These are phyloP conservation scores for Candida xiaguanensis DNA, from an alignment of 805 yeast genomes.

Conservation along the genomic window DNA sequence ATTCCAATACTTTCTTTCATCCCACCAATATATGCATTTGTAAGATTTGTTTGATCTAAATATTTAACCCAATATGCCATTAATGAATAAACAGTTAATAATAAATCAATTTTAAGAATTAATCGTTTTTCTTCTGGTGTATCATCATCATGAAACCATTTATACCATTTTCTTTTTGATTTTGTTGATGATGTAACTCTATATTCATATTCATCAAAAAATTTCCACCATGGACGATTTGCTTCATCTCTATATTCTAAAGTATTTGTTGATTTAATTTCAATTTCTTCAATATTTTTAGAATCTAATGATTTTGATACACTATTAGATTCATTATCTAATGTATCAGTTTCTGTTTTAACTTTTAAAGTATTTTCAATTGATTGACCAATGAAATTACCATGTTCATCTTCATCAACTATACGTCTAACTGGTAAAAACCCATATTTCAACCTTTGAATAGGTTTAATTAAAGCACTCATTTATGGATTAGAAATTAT, in stretches of 20 bases:
- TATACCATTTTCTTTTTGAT: constrained; percentile 27
- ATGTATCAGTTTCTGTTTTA: constrained; percentile 1
- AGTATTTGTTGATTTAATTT: background rate
- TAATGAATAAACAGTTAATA: constrained; percentile 31
- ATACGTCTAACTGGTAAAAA: constrained; percentile 31
- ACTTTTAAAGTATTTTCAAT: constrained; percentile 28
- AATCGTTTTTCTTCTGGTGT: constrained; percentile 35
- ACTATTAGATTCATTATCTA: constrained; percentile 2
- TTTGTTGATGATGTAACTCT: constrained; percentile 34
- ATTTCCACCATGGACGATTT: constrained; percentile 31
- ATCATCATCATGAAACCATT: constrained; percentile 49
- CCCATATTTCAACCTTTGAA: constrained; percentile 28
- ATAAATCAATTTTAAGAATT: constrained; percentile 28
- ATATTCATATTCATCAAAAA: constrained; percentile 58
- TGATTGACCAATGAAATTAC: constrained; percentile 12
- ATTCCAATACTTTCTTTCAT: constrained; percentile 54
- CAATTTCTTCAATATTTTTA: constrained; percentile 6
- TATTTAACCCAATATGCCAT: constrained; percentile 63
- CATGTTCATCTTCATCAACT: constrained; percentile 26
- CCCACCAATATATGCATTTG: constrained; percentile 65
- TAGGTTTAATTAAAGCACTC: constrained; percentile 4
- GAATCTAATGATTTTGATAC: constrained; percentile 22
- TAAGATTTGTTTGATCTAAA: constrained; percentile 56
- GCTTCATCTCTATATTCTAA: constrained; percentile 34
- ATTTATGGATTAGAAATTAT: background rate